Percentiles rank a stretch among this genome's conserved stretches.
These are phyloP conservation scores for Ophiocordyceps camponoti-saundersi DNA, from an alignment of 2,329 filamentous ascomycete species.

Conservation along the genomic window DNA sequence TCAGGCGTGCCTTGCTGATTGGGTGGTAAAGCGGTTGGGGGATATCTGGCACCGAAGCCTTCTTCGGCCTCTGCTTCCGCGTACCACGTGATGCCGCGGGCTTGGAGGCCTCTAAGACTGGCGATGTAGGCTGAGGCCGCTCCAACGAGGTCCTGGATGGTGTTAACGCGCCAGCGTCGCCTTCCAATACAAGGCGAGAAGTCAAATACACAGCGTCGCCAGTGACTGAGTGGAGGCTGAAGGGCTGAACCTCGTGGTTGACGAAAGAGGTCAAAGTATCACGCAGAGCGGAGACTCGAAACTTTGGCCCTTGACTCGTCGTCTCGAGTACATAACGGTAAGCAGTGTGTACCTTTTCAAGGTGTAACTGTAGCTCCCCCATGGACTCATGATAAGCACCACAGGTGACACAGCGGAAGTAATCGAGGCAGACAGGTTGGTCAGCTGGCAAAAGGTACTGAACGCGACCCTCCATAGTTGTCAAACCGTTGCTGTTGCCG, in stretches of 20 bases:
- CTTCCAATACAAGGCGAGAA: conserved; percentile 21
- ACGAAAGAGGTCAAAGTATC: conserved; percentile 12
- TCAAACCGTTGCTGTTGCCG: conserved; percentile 9
- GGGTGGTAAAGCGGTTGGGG: conserved; percentile 39
- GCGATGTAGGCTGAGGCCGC: conserved; percentile 9
- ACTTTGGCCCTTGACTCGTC: conserved; percentile 19
- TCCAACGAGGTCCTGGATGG: conserved; percentile 6
- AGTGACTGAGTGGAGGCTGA: conserved; percentile 26
- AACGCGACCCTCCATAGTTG: conserved; percentile 22
- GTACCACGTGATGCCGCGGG: conserved; percentile 2
- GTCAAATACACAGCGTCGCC: conserved; percentile 29
- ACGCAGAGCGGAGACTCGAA: conserved; percentile 18
- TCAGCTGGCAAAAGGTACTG: conserved; percentile 27
- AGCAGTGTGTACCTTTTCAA: conserved; percentile 25
- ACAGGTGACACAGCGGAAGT: conserved; percentile 33
- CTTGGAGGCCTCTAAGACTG: conserved; percentile 4
- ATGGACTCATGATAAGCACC: conserved; percentile 28
- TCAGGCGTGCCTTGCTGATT: conserved; percentile 34
- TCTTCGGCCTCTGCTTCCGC: conserved; percentile 8
- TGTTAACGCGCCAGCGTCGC: conserved; percentile 11
- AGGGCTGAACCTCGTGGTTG: conserved; percentile 22
- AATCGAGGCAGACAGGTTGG: conserved; percentile 26
- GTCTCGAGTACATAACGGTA: conserved; percentile 24
- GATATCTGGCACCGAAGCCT: conserved; percentile 28
- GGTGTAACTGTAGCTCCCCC: conserved; percentile 28